Base-by-base conservation (phyloP, 257 asterid genomes). In the Striga asiatica region DNA sequence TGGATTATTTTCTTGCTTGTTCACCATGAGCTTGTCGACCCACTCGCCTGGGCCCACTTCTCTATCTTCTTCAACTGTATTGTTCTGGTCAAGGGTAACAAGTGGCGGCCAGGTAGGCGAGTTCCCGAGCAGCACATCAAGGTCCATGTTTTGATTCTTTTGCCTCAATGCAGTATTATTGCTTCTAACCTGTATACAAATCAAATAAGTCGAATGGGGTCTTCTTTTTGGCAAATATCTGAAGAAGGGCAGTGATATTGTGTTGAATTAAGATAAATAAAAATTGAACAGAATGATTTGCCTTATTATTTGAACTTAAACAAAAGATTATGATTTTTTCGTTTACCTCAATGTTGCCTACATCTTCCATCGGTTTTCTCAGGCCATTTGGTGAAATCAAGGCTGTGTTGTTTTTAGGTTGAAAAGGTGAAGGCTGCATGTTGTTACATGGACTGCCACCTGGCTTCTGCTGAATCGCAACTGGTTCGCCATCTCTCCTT, bases 21-120 rank as follows among this genome's bases (percentile, higher is more conserved):
- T 87, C 65, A 91, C 95, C 98, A 91, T 91, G 57, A 80, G 82
- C 74, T 91, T 91, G 82, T 91, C 98, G 52, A 86, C 92, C 98
- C 98, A 91, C 67, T 81, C 98, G 29, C 89, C 94, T 1, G 87
- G 61, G 66, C 79, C 73, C 32, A 69, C 61, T 58, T 85, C 95
- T 72, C 73, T 74, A 22, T 83, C 96, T 32, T 81, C 87, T n/a
- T 68, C 88, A 21, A 52, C 72, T n/a, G n/a, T n/a, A 13, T 63
- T 64, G 72, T 64, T 72, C 66, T 68, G 93, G 60, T 67, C 28
- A 5, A 78, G 69, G 66, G 73, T 71, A 70, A 56, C 68, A 58
- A 85, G 64, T 9, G 89, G 94, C 16, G 98, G 94, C 98, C 98
- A 91, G 1, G 75, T 68, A 45, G 94, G 92, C 12, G 98, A 87